phyloP scores from a whole-genome alignment of 192 early-diverging fungal genomes.

The Jimgerdemannia flammicorona region DNA sequence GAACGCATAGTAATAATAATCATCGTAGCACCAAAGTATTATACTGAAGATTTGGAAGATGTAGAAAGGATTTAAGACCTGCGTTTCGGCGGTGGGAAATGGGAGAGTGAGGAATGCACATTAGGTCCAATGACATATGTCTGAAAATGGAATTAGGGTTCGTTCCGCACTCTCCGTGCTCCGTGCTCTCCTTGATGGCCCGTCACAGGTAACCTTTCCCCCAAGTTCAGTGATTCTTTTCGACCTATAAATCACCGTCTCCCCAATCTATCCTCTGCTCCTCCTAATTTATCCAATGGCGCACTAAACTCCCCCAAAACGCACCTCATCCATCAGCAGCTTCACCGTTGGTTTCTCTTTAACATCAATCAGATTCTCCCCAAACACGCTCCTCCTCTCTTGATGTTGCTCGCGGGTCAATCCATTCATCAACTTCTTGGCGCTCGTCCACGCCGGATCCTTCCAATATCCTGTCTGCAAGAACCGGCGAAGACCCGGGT shows the following conservation, averaged over 20 bases:
- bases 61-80: constrained; percentile 78
- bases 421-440: constrained; percentile 42
- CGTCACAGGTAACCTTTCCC: no score
- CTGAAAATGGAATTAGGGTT: no score
- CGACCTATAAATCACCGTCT: not conserved
- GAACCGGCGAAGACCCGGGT: constrained; percentile 42
- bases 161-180: no score
- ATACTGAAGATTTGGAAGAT: constrained; percentile 79
- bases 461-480: constrained; percentile 49
- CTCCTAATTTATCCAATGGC: not conserved
- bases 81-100: not conserved
- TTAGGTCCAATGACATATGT: not conserved
- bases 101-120: not conserved
- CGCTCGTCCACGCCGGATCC: constrained; percentile 42
- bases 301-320: not conserved
- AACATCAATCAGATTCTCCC: constrained; percentile 70
- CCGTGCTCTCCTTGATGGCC: no score
- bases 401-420: constrained; percentile 45
- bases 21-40: constrained; percentile 79
- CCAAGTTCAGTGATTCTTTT: not conserved
- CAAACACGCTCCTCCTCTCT: constrained; percentile 66
- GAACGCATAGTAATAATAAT: constrained; percentile 93
- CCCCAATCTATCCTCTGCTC: not conserved
- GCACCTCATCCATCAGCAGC: constrained; percentile 63
- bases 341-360: constrained; percentile 55